These are phyloP conservation scores for Arachis stenosperma DNA, from an alignment of 306 rosid species.

Conservation along the genomic window DNA sequence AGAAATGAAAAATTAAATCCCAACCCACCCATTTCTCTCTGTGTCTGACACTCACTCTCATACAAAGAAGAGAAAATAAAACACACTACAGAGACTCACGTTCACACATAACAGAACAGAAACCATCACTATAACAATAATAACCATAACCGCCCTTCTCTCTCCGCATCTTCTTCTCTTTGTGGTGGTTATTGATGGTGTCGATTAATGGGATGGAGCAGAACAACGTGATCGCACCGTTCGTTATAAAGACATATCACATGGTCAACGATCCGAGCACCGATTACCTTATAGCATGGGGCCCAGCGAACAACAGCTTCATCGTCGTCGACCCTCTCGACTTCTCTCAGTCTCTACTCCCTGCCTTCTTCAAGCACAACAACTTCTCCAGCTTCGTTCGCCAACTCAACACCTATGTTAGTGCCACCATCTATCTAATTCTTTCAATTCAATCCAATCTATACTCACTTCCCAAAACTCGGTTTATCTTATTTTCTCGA, in stretches of 20 bases:
- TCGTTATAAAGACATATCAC: constrained; percentile 83
- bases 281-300: constrained; percentile 74
- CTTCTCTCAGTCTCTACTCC: constrained; percentile 70
- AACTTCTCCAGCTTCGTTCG: constrained; percentile 95
- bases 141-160: not conserved
- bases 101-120: not conserved
- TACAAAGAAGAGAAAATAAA: not conserved
- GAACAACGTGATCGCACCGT: constrained; percentile 72
- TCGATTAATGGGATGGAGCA: constrained; percentile 60
- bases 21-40: not conserved
- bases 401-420: constrained; percentile 91
- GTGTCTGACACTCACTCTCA: not conserved
- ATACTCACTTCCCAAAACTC: not conserved
- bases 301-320: constrained; percentile 82
- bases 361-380: constrained; percentile 91
- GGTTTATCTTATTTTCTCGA: too few species aligned
- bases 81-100: not conserved
- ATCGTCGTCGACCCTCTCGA: constrained; percentile 76
- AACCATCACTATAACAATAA: not conserved
- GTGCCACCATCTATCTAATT: not conserved
- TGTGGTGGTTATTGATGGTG: not conserved
- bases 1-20: not conserved
- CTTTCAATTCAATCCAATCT: not conserved
- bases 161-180: not conserved
- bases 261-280: constrained; percentile 83